Conservation (phyloP, 495 filamentous ascomycete genomes). For the Penicillium paradoxum region DNA sequence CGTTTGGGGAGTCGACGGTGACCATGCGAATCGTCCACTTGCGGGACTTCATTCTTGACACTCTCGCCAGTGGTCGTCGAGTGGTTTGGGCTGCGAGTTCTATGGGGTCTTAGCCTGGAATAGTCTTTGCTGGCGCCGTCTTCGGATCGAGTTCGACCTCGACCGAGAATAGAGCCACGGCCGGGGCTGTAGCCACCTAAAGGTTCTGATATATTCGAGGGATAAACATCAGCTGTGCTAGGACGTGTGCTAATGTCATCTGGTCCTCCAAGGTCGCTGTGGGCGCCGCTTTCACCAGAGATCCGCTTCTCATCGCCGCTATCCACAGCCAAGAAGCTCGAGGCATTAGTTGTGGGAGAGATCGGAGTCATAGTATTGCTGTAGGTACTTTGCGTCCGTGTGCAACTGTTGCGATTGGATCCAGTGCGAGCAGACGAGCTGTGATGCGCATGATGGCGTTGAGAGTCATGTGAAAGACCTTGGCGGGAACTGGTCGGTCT, state of each 20-base stretch:
- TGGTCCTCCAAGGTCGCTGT: conserved; percentile 25
- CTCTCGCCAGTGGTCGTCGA: conserved; percentile 31
- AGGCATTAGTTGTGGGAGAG: conserved; percentile 49
- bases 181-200: conserved; percentile 16
- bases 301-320: conserved; percentile 43
- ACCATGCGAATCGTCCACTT: conserved; percentile 21
- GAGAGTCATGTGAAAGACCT: conserved; percentile 15
- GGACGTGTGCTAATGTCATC: conserved; percentile 29
- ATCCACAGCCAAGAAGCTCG: conserved; percentile 47
- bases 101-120: conserved; percentile 19
- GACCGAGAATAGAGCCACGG: conserved; percentile 12
- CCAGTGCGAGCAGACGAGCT: conserved; percentile 35
- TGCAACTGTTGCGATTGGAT: conserved; percentile 41
- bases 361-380: conserved; percentile 43
- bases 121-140: conserved; percentile 28
- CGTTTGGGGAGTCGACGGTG: conserved; percentile 31
- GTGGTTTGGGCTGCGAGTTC: conserved; percentile 26
- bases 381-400: conserved; percentile 42
- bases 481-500: conserved; percentile 32
- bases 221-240: conserved; percentile 25
- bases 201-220: conserved; percentile 16
- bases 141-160: conserved; percentile 16
- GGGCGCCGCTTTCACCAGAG: conserved; percentile 26
- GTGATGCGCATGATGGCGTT: conserved; percentile 34
- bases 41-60: conserved; percentile 21